These are phyloP conservation scores for Daldinia bambusicola DNA, from an alignment of 495 filamentous ascomycete species.

Conservation along the genomic window DNA sequence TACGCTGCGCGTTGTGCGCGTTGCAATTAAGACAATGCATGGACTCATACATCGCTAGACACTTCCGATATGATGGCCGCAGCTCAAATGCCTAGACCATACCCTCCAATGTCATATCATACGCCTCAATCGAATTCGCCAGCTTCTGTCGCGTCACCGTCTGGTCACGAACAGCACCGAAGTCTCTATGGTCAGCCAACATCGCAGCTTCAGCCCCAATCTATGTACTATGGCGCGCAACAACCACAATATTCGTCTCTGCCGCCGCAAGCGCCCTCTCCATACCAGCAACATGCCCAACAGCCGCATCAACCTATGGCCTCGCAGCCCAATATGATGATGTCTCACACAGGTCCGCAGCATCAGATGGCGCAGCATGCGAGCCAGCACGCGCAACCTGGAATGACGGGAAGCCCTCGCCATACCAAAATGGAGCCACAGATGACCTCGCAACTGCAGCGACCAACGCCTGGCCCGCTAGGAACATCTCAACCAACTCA, in stretches of 20 bases:
- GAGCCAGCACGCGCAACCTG: slow-evolving; percentile 59
- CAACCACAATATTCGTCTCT: slow-evolving; percentile 76
- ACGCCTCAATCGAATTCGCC: slow-evolving; percentile 96
- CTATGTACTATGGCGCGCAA: slow-evolving; percentile 71
- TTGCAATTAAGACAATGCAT: slow-evolving; percentile 5
- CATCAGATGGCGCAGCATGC: slow-evolving; percentile 61
- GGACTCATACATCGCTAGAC: slow-evolving; percentile 64
- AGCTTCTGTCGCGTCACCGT: slow-evolving; percentile 91
- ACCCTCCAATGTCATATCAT: slow-evolving; percentile 90
- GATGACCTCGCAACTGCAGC: slow-evolving; percentile 65
- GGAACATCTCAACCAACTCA: slow-evolving; percentile 56
- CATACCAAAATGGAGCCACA: slow-evolving; percentile 69
- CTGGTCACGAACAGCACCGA: slow-evolving; percentile 88
- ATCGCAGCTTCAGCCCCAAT: slow-evolving; percentile 80
- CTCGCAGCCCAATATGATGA: slow-evolving; percentile 65
- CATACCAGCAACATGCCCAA: slow-evolving; percentile 79
- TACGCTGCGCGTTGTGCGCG: slow-evolving; percentile 35
- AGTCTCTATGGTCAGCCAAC: slow-evolving; percentile 84
- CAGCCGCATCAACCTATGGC: slow-evolving; percentile 73
- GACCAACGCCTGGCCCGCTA: slow-evolving; percentile 66
- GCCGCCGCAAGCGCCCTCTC: slow-evolving; percentile 70
- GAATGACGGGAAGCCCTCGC: slow-evolving; percentile 70
- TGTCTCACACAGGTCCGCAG: slow-evolving; percentile 65
- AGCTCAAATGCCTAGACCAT: slow-evolving; percentile 85
- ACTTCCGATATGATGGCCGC: slow-evolving; percentile 94